These are phyloP conservation scores for Pugionium dolabratum DNA, from an alignment of 345 rosid species.

Conservation along the genomic window DNA sequence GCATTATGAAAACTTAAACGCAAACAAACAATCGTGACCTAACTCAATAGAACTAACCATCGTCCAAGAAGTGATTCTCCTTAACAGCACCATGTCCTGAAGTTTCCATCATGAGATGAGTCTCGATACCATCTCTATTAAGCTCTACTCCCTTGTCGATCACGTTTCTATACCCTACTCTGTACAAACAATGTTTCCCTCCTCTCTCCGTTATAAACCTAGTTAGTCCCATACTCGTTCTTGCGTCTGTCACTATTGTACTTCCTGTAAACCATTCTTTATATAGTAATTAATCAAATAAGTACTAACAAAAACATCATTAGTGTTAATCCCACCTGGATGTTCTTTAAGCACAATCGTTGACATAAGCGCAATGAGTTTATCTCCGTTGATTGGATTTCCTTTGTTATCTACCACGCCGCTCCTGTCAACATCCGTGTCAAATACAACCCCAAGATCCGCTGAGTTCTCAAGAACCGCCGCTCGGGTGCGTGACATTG, in stretches of 20 bases:
- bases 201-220: conserved; percentile 70
- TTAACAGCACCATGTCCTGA: conserved; percentile 95
- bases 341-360: conserved; percentile 80
- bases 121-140: conserved; percentile 69
- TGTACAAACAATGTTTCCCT: conserved; percentile 84
- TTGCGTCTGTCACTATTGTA: conserved; percentile 82
- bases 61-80: conserved; percentile 90
- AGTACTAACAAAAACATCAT: neutral
- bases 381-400: conserved; percentile 86
- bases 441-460: conserved; percentile 93
- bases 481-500: conserved; percentile 80
- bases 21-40: no score
- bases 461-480: conserved; percentile 74
- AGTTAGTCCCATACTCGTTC: conserved; percentile 79
- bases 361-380: conserved; percentile 85
- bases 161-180: conserved; percentile 91
- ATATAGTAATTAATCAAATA: neutral
- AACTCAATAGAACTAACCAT: no score
- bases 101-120: conserved; percentile 97
- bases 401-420: conserved; percentile 83
- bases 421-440: conserved; percentile 91
- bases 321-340: conserved; percentile 58
- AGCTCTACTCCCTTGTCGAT: conserved; percentile 87
- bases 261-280: conserved; percentile 29
- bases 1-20: no score